phyloP scores from a whole-genome alignment of 345 rosid genomes.

The Geranium brycei region DNA sequence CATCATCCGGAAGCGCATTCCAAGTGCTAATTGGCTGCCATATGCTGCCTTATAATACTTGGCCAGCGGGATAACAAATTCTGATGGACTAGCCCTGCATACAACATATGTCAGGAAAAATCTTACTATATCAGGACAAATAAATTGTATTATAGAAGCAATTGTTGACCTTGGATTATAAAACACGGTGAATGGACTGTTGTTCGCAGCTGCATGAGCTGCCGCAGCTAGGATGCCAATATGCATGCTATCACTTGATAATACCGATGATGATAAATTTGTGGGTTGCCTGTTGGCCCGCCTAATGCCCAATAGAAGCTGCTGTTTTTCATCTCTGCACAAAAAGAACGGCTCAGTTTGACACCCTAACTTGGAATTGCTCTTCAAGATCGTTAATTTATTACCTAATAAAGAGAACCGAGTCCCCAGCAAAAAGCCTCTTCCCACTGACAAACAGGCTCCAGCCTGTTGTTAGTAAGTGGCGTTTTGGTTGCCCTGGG shows the following conservation, averaged over 20 bases:
- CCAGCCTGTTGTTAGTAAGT: conserved; percentile 90
- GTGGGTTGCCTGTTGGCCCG: conserved; percentile 76
- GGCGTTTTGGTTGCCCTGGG: conserved; percentile 83
- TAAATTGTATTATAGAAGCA: background rate
- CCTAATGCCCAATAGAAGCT: conserved; percentile 70
- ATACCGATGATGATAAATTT: conserved; percentile 70
- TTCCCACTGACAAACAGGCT: conserved; percentile 80
- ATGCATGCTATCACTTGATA: conserved; percentile 98
- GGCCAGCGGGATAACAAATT: conserved; percentile 89
- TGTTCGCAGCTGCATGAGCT: conserved; percentile 94
- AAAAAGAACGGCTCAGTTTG: background rate
- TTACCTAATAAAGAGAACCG: conserved; percentile 77
- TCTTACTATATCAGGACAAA: background rate
- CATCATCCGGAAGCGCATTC: conserved; percentile 95
- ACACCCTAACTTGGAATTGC: background rate
- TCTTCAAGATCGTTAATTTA: background rate
- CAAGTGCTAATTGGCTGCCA: conserved; percentile 66
- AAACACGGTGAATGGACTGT: conserved; percentile 79
- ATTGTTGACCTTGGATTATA: conserved; percentile 66
- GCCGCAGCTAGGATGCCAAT: conserved; percentile 95
- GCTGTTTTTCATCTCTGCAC: conserved; percentile 80
- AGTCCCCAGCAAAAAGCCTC: conserved; percentile 72
- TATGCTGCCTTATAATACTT: conserved; percentile 75
- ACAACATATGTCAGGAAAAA: background rate
- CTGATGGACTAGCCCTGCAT: conserved; percentile 78